These are phyloP conservation scores for Vairimorpha necatrix DNA, from an alignment of 371 early-diverging fungal genomes.

Conservation along the genomic window DNA sequence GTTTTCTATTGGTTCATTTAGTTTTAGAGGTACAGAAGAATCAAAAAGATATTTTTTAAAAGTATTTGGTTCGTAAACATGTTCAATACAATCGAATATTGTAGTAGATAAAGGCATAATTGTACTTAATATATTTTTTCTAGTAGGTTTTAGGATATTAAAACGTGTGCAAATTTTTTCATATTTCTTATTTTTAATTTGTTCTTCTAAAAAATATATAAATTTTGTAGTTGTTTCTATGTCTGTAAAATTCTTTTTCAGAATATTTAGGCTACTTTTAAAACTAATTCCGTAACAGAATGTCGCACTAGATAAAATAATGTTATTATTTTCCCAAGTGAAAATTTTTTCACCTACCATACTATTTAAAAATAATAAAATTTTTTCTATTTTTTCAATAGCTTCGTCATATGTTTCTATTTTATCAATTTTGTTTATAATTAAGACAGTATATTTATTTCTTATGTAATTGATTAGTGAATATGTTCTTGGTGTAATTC, in stretches of 20 bases:
- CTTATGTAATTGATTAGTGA: constrained; percentile 66
- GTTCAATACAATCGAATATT: constrained; percentile 45
- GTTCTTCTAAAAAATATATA: constrained; percentile 33
- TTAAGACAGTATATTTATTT: constrained; percentile 78
- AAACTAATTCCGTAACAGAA: constrained; percentile 52
- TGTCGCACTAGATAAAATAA: constrained; percentile 53
- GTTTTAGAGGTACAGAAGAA: neutral
- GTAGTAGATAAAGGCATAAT: constrained; percentile 42
- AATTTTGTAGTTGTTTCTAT: constrained; percentile 42
- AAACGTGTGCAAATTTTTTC: constrained; percentile 37
- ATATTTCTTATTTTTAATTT: constrained; percentile 42
- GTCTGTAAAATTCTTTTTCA: constrained; percentile 24
- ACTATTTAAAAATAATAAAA: constrained; percentile 39
- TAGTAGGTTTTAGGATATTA: constrained; percentile 20
- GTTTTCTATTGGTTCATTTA: neutral
- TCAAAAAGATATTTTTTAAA: neutral
- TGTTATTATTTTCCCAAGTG: constrained; percentile 60
- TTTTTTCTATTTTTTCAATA: neutral
- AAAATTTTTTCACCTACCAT: constrained; percentile 49
- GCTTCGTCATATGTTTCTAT: constrained; percentile 9
- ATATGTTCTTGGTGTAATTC: constrained; percentile 69
- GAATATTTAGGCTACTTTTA: constrained; percentile 2
- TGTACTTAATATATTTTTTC: constrained; percentile 42
- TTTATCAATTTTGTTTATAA: constrained; percentile 96
- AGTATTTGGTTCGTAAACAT: neutral